These are phyloP conservation scores for Boletus vermiculosoides DNA, from an alignment of 768 basidiomycete species.

Conservation along the genomic window DNA sequence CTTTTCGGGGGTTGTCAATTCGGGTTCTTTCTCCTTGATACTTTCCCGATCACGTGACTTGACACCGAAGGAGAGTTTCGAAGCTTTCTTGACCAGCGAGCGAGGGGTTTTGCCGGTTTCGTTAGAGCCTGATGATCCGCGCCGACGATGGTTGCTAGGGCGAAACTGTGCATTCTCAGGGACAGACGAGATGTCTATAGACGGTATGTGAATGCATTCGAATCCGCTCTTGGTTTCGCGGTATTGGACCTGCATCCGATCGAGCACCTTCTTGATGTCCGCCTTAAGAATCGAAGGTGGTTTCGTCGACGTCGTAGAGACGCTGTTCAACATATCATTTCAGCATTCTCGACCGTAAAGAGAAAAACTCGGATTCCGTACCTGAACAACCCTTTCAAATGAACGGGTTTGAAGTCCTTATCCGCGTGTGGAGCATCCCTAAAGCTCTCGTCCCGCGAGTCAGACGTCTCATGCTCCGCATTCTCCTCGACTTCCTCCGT, in stretches of 20 bases:
- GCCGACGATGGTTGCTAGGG: constrained; percentile 39
- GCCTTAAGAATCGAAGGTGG: constrained; percentile 72
- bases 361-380: constrained; percentile 29
- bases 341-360: constrained; percentile 1
- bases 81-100: constrained; percentile 68
- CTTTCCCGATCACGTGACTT: constrained; percentile 50
- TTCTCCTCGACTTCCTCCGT: constrained; percentile 49
- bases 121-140: constrained; percentile 49
- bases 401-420: constrained; percentile 90
- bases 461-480: constrained; percentile 40
- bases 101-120: constrained; percentile 51
- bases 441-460: constrained; percentile 42
- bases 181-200: constrained; percentile 85
- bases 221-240: constrained; percentile 88
- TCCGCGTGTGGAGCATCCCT: constrained; percentile 50
- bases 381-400: constrained; percentile 95
- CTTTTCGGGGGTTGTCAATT: constrained; percentile 41
- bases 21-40: constrained; percentile 44
- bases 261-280: constrained; percentile 84
- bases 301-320: constrained; percentile 94
- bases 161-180: constrained; percentile 39
- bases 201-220: constrained; percentile 94
- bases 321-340: constrained; percentile 44
- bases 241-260: constrained; percentile 94
- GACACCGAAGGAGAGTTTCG: constrained; percentile 75